A percentile compares a stretch with the other conserved stretches of the same genome.
Evolutionary conservation across 345 rosid genomes (phyloP).

Genomic region (Pistacia integerrima): DNA sequence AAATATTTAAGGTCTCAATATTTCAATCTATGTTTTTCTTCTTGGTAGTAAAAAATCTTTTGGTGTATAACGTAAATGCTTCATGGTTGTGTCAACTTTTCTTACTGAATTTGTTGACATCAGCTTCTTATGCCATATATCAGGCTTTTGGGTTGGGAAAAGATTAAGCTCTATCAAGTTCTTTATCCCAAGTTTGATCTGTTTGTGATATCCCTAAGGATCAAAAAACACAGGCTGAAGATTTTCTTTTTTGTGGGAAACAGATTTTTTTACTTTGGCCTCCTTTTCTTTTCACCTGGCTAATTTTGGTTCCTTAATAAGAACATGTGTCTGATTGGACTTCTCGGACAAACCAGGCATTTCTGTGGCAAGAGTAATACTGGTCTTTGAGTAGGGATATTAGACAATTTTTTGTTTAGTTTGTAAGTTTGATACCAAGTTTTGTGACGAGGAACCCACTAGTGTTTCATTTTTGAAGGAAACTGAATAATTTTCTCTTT

Average conservation of each 20-base stretch:
- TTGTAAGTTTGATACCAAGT: neutral
- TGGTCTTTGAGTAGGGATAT: neutral
- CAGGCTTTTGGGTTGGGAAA: neutral
- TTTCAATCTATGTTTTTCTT: neutral
- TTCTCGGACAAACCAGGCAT: neutral
- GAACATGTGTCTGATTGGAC: neutral
- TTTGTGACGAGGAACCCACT: neutral
- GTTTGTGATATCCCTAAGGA: neutral
- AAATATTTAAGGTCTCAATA: neutral
- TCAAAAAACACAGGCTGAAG: neutral
- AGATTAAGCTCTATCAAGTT: neutral
- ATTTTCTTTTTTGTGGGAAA: neutral
- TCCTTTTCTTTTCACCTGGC: neutral
- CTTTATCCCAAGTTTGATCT: neutral
- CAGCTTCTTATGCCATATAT: neutral
- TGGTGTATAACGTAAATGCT: neutral
- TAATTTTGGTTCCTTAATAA: neutral
- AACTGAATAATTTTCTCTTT: constrained; percentile 2
- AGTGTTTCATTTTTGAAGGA: neutral
- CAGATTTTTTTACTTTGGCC: neutral
- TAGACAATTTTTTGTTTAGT: neutral
- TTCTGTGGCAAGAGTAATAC: neutral
- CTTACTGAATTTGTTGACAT: neutral
- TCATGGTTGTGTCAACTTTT: neutral
- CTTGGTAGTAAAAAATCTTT: neutral